These are phyloP conservation scores for Nephromyces sp. DNA, from an alignment of 169 alveolate species.

Conservation along the genomic window DNA sequence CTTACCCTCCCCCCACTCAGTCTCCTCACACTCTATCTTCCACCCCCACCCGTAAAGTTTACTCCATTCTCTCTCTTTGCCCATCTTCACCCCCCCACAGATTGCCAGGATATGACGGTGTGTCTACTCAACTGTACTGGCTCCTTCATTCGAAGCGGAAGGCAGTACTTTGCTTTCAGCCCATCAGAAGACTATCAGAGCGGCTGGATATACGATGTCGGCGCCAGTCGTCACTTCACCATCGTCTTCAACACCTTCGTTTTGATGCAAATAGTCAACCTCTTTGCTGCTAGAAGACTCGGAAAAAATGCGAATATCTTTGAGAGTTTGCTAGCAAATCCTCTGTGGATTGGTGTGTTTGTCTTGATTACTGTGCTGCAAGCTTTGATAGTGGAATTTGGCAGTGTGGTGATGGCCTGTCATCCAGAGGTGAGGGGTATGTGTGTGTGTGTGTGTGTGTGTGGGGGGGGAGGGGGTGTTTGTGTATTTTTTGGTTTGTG, in stretches of 20 bases:
- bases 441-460: too few species aligned
- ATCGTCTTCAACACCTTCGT: constrained; percentile 78
- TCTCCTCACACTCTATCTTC: too few species aligned
- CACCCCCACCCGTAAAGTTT: too few species aligned
- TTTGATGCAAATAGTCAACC: constrained; percentile 60
- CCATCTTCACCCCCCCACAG: too few species aligned
- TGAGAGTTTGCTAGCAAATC: constrained; percentile 39
- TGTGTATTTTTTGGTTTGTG: too few species aligned
- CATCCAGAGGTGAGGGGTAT: constrained; percentile 4
- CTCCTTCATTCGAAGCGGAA: constrained; percentile 20
- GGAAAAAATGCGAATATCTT: constrained; percentile 58
- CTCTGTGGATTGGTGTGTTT: not conserved
- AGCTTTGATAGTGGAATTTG: constrained; percentile 17
- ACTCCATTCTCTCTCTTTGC: too few species aligned
- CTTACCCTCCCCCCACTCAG: too few species aligned
- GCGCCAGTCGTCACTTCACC: constrained; percentile 70
- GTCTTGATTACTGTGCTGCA: not conserved
- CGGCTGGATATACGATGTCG: constrained; percentile 17
- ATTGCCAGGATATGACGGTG: too few species aligned
- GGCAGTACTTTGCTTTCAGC: constrained; percentile 14
- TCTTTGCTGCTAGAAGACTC: constrained; percentile 70
- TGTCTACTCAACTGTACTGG: too few species aligned
- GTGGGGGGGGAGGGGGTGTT: too few species aligned
- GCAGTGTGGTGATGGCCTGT: not conserved
- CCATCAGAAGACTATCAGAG: constrained; percentile 29